A percentile compares a stretch with the other conserved stretches of the same genome.
Evolutionary conservation across 1,139 yeast species (phyloP).

Genomic region (Yamadazyma taylorii): DNA sequence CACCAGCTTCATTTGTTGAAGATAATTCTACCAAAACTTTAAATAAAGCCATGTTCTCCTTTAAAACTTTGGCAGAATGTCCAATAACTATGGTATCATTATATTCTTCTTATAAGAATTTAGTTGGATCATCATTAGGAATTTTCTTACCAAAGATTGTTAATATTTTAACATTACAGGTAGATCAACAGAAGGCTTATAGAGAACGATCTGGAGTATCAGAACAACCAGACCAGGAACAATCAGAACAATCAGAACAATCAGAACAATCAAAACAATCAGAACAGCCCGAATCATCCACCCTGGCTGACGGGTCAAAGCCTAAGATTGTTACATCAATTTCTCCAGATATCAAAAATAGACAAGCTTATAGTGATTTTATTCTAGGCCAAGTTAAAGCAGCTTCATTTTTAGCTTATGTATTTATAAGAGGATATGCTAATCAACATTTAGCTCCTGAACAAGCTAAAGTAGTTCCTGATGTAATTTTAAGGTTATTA

Average conservation of each 20-base stretch:
- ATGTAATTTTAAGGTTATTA: conserved; percentile 75
- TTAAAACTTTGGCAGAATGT: conserved; percentile 92
- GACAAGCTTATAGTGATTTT: conserved; percentile 84
- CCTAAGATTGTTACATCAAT: conserved; percentile 50
- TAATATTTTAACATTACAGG: conserved; percentile 72
- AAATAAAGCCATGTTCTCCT: conserved; percentile 69
- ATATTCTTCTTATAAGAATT: conserved; percentile 79
- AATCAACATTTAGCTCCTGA: conserved; percentile 60
- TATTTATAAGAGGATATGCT: conserved; percentile 81
- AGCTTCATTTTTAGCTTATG: conserved; percentile 91
- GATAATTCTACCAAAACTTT: conserved; percentile 42
- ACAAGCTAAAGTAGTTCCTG: conserved; percentile 76
- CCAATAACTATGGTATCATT: conserved; percentile 95
- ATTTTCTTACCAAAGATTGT: conserved; percentile 81
- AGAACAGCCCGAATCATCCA: no score
- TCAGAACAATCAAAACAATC: no score
- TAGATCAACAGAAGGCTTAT: conserved; percentile 44
- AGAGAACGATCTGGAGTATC: conserved; percentile 46
- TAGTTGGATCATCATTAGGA: conserved; percentile 72
- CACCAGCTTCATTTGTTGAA: conserved; percentile 34
- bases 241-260: no score
- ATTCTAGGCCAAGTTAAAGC: conserved; percentile 96
- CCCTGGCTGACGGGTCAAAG: no score
- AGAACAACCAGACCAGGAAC: no score
- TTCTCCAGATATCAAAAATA: conserved; percentile 69